Evolutionary conservation across 2,329 filamentous ascomycete species (phyloP), one percentile per base, ranked within the genome.

Genomic region (Ascochyta viciae-villosae): DNA sequence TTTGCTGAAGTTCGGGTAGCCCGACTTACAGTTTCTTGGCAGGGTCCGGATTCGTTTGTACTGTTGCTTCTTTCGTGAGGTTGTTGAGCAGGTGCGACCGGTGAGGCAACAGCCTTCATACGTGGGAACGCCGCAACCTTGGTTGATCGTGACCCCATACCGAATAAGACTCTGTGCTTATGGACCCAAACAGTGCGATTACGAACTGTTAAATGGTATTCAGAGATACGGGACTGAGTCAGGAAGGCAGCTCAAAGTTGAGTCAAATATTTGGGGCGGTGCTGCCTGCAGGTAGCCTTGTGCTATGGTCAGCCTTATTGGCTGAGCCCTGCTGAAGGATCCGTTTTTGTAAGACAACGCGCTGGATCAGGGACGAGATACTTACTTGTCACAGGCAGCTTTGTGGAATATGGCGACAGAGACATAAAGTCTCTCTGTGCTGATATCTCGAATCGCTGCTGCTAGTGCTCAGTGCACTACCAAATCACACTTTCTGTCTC

Each of bases 231-330:
- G 24, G n/a, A 24, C 51, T 67, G 66, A 70, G 48, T 66, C 62
- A 66, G n/a, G 15, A 55, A 22, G n/a, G 41, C 50, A 47, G 29
- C 47, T 39, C 39, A 31, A 31, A 12, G 4, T 64, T 68, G 68
- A 67, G 55, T 68, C 61, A 67, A 65, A 57, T 22, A 3, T 22
- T 40, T 47, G 59, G 47, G 58, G 61, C 58, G 61, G 59, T 61
- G 67, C 46, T 71, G 68, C 68, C 66, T 70, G 57, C 59, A 68
- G 68, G 66, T 64, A 68, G 60, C 70, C 66, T 66, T 50, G 57
- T 29, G 49, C 41, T 16, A 43, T 44, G 19, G 39, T 29, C 38
- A 40, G 50, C 34, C 29, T 57, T 53, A 68, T 70, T 70, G 66
- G 68, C 51, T 46, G 10, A 19, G n/a, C 27, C 22, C 7, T n/a